These are phyloP conservation scores for Guyanaporus albipodus DNA, from an alignment of 768 basidiomycete genomes.

Conservation along the genomic window DNA sequence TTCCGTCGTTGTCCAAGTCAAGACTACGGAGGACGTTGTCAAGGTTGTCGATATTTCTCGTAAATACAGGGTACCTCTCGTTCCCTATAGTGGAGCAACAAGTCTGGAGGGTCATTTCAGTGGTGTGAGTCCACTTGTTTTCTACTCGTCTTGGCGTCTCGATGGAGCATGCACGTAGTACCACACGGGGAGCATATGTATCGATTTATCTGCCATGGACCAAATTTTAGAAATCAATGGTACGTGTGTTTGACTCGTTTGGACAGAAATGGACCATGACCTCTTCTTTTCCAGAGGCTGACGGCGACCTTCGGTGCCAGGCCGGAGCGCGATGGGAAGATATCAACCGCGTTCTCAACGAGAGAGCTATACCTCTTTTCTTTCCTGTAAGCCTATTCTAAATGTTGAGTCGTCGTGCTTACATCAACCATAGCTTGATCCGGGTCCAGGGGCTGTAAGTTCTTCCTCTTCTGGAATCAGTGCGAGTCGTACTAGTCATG, in stretches of 20 bases:
- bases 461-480: slow-evolving; percentile 1
- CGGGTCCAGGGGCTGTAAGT: slow-evolving; percentile 65
- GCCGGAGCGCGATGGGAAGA: slow-evolving; percentile 77
- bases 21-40: slow-evolving; percentile 78
- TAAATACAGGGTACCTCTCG: slow-evolving; percentile 71
- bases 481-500: slow-evolving; percentile 8
- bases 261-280: not conserved
- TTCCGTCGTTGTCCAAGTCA: slow-evolving; percentile 53
- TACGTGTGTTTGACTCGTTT: slow-evolving; percentile 25
- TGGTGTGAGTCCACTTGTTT: slow-evolving; percentile 45
- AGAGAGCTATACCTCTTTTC: slow-evolving; percentile 72
- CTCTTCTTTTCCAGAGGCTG: slow-evolving; percentile 45
- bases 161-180: slow-evolving; percentile 24
- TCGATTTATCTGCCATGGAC: slow-evolving; percentile 68
- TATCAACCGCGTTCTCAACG: slow-evolving; percentile 64
- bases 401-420: not conserved
- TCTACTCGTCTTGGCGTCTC: not conserved
- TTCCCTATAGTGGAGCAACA: slow-evolving; percentile 81
- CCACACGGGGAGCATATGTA: slow-evolving; percentile 55
- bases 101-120: slow-evolving; percentile 85
- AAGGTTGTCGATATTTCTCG: slow-evolving; percentile 72
- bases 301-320: slow-evolving; percentile 75
- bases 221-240: slow-evolving; percentile 56
- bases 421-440: slow-evolving; percentile 51
- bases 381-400: slow-evolving; percentile 60